phyloP scores from a whole-genome alignment of 2,329 filamentous ascomycete genomes.

The Herpotrichia juniperi region DNA sequence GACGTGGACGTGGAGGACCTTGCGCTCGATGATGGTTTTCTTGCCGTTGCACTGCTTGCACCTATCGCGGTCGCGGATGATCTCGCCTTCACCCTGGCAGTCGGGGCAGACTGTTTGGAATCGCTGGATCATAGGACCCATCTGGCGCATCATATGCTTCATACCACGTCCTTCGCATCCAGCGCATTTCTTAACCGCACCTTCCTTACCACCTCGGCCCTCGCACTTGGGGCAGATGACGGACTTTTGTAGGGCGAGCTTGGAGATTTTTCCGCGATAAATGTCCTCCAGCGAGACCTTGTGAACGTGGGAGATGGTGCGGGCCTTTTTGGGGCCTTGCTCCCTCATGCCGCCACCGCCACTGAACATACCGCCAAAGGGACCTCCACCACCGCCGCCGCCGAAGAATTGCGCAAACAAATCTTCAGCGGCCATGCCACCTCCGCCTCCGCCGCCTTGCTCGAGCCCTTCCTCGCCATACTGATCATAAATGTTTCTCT shows the following conservation, averaged over 20 bases:
- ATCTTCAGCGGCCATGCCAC: conserved; percentile 93
- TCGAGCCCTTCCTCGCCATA: conserved; percentile 97
- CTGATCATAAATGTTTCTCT: conserved; percentile 92
- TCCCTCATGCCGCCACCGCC: conserved; percentile 77
- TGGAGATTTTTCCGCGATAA: conserved; percentile 97
- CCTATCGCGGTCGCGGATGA: conserved; percentile 93
- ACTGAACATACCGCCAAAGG: conserved; percentile 66
- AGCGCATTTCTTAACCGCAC: conserved; percentile 90
- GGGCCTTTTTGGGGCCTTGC: conserved; percentile 85
- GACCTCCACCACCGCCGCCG: conserved; percentile 65
- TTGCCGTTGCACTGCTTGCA: conserved; percentile 97
- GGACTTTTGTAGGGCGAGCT: conserved; percentile 95
- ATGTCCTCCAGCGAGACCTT: conserved; percentile 98
- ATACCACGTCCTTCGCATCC: conserved; percentile 94
- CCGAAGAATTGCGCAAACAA: conserved; percentile 98
- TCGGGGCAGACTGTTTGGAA: conserved; percentile 99
- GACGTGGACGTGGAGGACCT: conserved; percentile 97
- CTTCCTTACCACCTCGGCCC: conserved; percentile 94
- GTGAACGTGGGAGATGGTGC: conserved; percentile 97
- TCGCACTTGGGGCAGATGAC: conserved; percentile 96
- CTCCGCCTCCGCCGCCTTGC: conserved; percentile 75
- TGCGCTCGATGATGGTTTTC: conserved; percentile 97
- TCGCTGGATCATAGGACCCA: conserved; percentile 99
- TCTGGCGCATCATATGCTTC: conserved; percentile 99
- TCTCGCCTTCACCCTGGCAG: conserved; percentile 96